Percentiles rank a stretch among this genome's conserved stretches.
phyloP scores from a whole-genome alignment of 176 grass and related monocot genomes.

The Urochloa ruziziensis region DNA sequence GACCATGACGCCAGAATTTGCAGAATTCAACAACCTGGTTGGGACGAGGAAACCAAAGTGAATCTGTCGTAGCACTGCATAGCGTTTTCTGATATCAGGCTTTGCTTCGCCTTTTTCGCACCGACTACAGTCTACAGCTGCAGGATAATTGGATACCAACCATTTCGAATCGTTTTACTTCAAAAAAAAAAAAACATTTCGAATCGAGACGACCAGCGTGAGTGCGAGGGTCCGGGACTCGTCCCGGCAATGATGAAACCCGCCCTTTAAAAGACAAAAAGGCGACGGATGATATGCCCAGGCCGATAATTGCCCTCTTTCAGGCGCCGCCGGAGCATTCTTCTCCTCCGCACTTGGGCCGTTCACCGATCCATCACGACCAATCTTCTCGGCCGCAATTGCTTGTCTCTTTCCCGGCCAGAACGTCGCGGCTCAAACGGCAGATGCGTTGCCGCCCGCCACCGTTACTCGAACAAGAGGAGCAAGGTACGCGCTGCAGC shows the following conservation, averaged over 20 bases:
- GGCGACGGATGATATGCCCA: neutral
- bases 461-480: too few species aligned
- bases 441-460: neutral
- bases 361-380: neutral
- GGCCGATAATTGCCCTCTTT: neutral
- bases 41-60: too few species aligned
- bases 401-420: neutral
- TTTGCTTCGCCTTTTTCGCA: too few species aligned
- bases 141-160: too few species aligned
- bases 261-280: constrained; percentile 24
- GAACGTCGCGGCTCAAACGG: neutral
- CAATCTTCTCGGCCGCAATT: neutral
- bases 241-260: constrained; percentile 16
- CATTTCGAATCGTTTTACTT: too few species aligned
- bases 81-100: too few species aligned
- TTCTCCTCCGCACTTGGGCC: neutral
- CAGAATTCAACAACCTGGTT: too few species aligned
- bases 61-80: too few species aligned
- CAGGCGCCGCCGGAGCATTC: neutral
- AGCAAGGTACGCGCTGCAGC: neutral
- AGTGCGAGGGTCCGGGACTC: constrained; percentile 19
- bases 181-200: too few species aligned
- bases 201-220: neutral
- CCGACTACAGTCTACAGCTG: neutral
- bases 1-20: neutral